A percentile compares a stretch with the other conserved stretches of the same genome.
phyloP scores from a whole-genome alignment of 345 rosid genomes.

The Brassica nigra region DNA sequence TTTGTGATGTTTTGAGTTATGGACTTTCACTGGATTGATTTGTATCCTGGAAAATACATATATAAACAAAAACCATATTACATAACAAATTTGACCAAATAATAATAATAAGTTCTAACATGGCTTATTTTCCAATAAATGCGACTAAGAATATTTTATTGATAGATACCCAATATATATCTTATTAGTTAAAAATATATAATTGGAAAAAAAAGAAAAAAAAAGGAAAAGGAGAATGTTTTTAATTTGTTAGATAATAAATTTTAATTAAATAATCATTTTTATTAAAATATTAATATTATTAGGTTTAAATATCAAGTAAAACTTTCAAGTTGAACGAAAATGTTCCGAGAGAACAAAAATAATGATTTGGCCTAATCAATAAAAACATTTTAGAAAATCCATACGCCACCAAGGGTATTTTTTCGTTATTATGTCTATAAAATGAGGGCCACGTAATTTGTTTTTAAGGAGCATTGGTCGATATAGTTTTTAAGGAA shows the following conservation, averaged over 20 bases:
- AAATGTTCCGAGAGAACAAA: neutral
- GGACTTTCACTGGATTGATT: neutral
- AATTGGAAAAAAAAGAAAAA: neutral
- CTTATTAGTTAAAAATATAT: neutral
- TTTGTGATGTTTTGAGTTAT: neutral
- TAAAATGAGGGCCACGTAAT: constrained; percentile 3
- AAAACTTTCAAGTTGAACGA: neutral
- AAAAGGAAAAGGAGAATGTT: neutral
- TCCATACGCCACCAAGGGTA: neutral
- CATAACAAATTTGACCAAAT: neutral
- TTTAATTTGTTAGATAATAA: neutral
- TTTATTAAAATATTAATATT: neutral
- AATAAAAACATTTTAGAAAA: neutral
- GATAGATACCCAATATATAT: neutral
- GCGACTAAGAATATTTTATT: neutral
- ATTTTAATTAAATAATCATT: neutral
- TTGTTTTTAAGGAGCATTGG: neutral
- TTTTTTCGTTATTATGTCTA: neutral
- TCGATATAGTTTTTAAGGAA: neutral
- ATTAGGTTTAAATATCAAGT: too few relatives aligned
- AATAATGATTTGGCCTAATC: neutral
- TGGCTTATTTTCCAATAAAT: neutral
- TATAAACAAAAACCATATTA: neutral
- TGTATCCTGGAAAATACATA: neutral
- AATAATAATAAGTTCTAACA: neutral